Evolutionary conservation across 2,329 filamentous ascomycete species (phyloP).

Genomic region (Beauveria scarabaeidicola): DNA sequence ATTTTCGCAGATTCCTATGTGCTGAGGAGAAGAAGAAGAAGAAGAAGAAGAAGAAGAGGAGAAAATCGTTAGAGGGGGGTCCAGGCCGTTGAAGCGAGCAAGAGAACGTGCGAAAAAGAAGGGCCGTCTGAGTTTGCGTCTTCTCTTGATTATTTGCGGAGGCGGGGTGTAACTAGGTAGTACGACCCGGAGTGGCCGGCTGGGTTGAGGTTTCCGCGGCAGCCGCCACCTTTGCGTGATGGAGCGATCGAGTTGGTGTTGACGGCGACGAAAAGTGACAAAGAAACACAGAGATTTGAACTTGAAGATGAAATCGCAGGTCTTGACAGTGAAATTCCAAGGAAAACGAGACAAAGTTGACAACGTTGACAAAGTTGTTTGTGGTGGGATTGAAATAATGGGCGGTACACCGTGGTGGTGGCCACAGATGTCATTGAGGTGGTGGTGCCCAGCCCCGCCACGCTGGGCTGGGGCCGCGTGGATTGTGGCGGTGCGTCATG

Average conservation of each 20-base stretch:
- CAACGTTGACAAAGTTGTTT: too few relatives aligned
- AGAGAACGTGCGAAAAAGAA: neutral
- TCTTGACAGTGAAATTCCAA: too few relatives aligned
- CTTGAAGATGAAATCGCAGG: too few relatives aligned
- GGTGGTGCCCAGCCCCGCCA: slow-evolving; percentile 1
- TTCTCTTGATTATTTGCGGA: neutral
- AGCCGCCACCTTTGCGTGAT: too few relatives aligned
- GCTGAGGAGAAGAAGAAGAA: neutral
- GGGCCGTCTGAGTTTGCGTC: neutral
- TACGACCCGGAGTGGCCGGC: too few relatives aligned
- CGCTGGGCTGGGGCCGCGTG: slow-evolving; percentile 14
- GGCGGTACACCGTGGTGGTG: neutral
- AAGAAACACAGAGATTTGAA: neutral
- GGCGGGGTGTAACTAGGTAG: neutral
- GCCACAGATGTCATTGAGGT: slow-evolving; percentile 1
- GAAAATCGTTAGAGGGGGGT: neutral
- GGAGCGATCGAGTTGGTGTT: neutral
- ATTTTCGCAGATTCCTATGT: slow-evolving; percentile 27
- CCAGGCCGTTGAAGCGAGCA: neutral
- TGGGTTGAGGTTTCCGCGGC: too few relatives aligned
- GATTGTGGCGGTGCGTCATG: slow-evolving; percentile 18
- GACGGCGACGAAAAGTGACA: neutral
- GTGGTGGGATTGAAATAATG: neutral
- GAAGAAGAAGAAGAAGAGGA: too few relatives aligned
- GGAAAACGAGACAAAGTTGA: too few relatives aligned